Evolutionary conservation across 2,329 filamentous ascomycete species (phyloP), one percentile per base, ranked within the genome.

Genomic region (Fusarium sp.): DNA sequence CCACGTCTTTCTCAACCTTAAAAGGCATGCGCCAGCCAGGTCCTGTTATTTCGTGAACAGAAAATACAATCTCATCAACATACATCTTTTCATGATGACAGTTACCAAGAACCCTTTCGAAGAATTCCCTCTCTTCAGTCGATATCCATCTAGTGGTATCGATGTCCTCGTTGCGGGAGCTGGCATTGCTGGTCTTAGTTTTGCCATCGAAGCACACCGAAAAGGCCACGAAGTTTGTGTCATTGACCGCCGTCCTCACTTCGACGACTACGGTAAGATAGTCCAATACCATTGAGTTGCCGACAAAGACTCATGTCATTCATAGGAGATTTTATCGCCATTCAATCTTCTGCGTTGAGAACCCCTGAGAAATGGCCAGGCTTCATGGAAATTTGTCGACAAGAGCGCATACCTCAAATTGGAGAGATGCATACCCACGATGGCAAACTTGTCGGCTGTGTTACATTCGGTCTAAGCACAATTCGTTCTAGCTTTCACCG

Each of bases 181-280:
- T 43, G 25, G 49, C n/a, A 16, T 53, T 13, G 65, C 34, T 20
- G 66, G 66, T 2, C 40, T 69, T 1, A 29, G 38, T 25, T 59
- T 62, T 27, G 66, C 66, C 6, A 67, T 67, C 18, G 66, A 69
- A 38, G 57, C 52, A 30, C 32, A 69, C 30, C 62, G 45, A 13
- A 62, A 66, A 25, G 62, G 58, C 0, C 54, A 63, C 25, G n/a
- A 54, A n/a, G 62, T 62, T 15, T 10, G 5, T 46, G 20, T 46
- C 6, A 46, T 46, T n/a, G 24, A 46, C 16, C 43, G 43, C 20
- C 43, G 24, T 18, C 24, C 43, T 46, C 24, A 46, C 16, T 46
- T 46, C 10, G 5, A 46, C 10, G 43, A 46, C 24, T 46, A 46
- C 4, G 43, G 43, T 46, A 46, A 15, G 20, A 25, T 24, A 15